Evolutionary conservation across 805 yeast genomes (phyloP).

Genomic region (Hanseniaspora jakobsenii): DNA sequence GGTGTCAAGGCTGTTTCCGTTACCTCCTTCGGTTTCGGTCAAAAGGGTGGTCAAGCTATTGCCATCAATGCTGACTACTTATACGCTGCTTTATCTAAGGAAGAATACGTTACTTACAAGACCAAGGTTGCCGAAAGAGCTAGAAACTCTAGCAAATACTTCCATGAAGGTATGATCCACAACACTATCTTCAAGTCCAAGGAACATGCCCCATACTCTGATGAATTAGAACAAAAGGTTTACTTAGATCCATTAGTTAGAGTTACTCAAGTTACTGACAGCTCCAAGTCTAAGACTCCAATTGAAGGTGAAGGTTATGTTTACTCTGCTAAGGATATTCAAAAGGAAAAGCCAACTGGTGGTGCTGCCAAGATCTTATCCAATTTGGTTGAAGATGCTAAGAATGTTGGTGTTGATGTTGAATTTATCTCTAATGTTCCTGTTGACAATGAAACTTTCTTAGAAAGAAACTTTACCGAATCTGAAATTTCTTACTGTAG

Average conservation of each 20-base stretch:
- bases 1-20: constrained; percentile 95
- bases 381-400: constrained; percentile 40
- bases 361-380: constrained; percentile 51
- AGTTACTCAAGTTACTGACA: constrained; percentile 22
- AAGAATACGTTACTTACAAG: constrained; percentile 59
- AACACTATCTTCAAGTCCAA: constrained; percentile 87
- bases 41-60: constrained; percentile 95
- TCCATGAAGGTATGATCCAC: constrained; percentile 87
- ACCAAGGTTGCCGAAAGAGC: constrained; percentile 66
- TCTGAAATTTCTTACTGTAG: constrained; percentile 70
- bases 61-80: constrained; percentile 88
- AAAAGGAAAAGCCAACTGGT: constrained; percentile 34
- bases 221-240: constrained; percentile 76
- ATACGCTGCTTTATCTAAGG: constrained; percentile 64
- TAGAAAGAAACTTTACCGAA: constrained; percentile 82
- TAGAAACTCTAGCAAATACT: constrained; percentile 81
- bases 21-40: constrained; percentile 98
- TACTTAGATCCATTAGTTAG: constrained; percentile 90
- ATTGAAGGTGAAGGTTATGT: constrained; percentile 33
- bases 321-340: constrained; percentile 42
- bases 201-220: constrained; percentile 84
- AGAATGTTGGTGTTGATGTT: constrained; percentile 87
- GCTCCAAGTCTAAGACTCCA: constrained; percentile 21
- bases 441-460: constrained; percentile 76
- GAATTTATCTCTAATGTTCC: constrained; percentile 76